A percentile compares a stretch with the other conserved stretches of the same genome.
These are phyloP conservation scores for Kwoniella newhampshirensis DNA, from an alignment of 768 basidiomycete genomes.

Conservation along the genomic window DNA sequence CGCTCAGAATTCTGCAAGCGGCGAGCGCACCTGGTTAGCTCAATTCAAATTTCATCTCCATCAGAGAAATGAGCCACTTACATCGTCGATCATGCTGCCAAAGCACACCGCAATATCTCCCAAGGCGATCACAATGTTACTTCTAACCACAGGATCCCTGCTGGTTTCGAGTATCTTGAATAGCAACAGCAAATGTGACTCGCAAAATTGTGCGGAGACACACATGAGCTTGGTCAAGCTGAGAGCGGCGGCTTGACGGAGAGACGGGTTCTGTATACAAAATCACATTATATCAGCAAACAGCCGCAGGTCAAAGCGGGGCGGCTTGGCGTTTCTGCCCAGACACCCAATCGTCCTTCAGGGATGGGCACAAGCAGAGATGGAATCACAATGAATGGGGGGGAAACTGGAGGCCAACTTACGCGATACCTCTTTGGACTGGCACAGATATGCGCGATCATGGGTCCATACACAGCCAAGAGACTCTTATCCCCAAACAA, in stretches of 20 bases:
- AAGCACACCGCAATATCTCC: slow-evolving; percentile 99
- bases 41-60: no score
- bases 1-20: slow-evolving; percentile 66
- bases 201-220: slow-evolving; percentile 90
- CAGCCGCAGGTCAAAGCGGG: background rate
- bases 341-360: background rate
- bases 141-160: slow-evolving; percentile 81
- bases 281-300: background rate
- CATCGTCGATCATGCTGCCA: slow-evolving; percentile 94
- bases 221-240: slow-evolving; percentile 96
- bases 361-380: background rate
- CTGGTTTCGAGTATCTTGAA: slow-evolving; percentile 94
- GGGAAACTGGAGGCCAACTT: slow-evolving; percentile 17
- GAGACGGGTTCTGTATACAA: slow-evolving; percentile 68
- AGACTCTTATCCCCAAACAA: slow-evolving; percentile 79
- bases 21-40: no score
- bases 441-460: slow-evolving; percentile 85
- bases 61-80: slow-evolving; percentile 60
- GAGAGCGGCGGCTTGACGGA: slow-evolving; percentile 82
- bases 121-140: slow-evolving; percentile 95
- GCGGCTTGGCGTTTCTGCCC: background rate
- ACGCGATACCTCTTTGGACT: slow-evolving; percentile 91
- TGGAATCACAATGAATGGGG: no score
- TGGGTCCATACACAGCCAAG: slow-evolving; percentile 79
- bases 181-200: slow-evolving; percentile 77